These are phyloP conservation scores for Micromonas commoda DNA, from an alignment of 139 green algal species.

Conservation along the genomic window DNA sequence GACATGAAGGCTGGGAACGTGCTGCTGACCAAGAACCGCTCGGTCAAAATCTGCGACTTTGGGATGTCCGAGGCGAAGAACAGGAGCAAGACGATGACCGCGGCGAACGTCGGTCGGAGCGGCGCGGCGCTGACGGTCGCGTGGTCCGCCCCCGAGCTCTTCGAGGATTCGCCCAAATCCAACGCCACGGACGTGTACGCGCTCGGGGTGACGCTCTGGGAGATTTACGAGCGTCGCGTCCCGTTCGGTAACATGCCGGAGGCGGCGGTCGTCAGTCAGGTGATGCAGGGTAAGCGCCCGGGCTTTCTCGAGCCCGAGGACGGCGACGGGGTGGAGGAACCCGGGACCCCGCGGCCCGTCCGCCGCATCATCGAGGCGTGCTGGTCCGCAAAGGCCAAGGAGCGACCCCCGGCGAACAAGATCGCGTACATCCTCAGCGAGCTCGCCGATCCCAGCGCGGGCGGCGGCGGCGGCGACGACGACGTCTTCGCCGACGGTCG, in stretches of 20 bases:
- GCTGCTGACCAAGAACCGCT: background rate
- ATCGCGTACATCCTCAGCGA: background rate
- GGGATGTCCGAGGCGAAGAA: slow-evolving; percentile 20
- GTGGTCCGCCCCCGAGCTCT: slow-evolving; percentile 15
- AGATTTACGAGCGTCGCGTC: slow-evolving; percentile 4
- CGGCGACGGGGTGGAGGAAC: too few species aligned
- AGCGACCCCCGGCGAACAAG: background rate
- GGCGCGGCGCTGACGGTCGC: background rate
- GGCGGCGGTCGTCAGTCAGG: background rate
- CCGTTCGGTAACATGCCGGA: slow-evolving; percentile 10
- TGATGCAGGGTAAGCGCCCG: background rate
- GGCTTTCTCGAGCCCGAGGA: too few species aligned
- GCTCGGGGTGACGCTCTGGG: slow-evolving; percentile 10
- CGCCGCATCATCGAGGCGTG: background rate
- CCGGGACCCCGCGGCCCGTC: background rate
- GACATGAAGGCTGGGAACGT: slow-evolving; percentile 19
- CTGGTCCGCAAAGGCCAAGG: background rate
- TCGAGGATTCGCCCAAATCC: background rate
- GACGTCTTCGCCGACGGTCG: too few species aligned
- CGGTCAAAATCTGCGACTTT: slow-evolving; percentile 1
- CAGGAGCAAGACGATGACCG: slow-evolving; percentile 3
- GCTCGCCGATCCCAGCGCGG: too few species aligned
- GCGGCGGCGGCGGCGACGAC: too few species aligned
- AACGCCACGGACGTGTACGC: background rate
- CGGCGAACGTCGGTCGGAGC: background rate